Conservation (phyloP, 768 basidiomycete species). For the Tulasnella sp. region DNA sequence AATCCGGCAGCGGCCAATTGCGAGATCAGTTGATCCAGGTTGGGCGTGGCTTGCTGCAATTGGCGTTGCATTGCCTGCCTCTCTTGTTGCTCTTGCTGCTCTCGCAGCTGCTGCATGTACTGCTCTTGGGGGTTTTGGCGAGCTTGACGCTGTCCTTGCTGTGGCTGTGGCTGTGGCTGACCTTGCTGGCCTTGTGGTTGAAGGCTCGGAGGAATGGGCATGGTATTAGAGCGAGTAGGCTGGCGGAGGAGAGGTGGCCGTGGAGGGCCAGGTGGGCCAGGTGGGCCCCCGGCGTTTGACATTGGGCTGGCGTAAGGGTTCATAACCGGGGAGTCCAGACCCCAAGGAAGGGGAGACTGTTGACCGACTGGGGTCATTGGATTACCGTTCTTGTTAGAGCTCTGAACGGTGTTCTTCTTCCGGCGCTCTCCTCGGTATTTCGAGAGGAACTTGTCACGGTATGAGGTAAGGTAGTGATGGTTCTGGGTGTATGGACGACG, state of each 20-base stretch:
- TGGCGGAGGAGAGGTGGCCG: not conserved
- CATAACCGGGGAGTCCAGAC: not conserved
- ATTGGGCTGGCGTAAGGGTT: not conserved
- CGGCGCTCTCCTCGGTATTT: conserved; percentile 28
- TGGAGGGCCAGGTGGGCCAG: not conserved
- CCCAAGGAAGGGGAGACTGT: not conserved
- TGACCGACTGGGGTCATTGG: not conserved
- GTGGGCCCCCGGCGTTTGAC: not conserved
- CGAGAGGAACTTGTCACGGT: conserved; percentile 28
- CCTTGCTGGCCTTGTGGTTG: not conserved
- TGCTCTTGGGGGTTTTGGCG: not conserved
- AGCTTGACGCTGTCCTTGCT: not conserved
- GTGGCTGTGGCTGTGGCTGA: not conserved
- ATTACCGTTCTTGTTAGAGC: not conserved
- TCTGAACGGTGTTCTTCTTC: conserved; percentile 2
- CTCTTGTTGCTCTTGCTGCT: not conserved
- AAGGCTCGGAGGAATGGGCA: not conserved
- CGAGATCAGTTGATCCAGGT: conserved; percentile 3
- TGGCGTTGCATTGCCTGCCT: not conserved
- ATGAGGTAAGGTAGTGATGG: conserved; percentile 27
- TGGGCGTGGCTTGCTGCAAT: not conserved
- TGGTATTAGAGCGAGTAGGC: not conserved
- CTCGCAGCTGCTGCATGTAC: not conserved
- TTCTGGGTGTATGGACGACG: conserved; percentile 31
- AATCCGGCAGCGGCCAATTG: conserved; percentile 9